Conservation (phyloP, 2,329 filamentous ascomycete species). For the Teratosphaeria nubilosa region DNA sequence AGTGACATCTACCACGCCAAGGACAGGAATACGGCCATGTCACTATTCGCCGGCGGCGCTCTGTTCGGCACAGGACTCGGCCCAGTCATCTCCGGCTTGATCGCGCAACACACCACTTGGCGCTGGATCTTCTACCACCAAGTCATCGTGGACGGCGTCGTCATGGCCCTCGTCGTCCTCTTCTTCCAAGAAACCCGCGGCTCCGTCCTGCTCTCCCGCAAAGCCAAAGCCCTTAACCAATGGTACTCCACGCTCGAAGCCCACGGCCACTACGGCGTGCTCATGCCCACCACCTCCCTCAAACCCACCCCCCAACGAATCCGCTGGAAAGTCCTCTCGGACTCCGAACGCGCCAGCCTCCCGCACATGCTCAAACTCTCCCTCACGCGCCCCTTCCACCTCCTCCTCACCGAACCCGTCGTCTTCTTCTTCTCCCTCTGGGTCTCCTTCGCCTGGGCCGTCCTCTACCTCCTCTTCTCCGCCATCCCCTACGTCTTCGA, state of each 20-base stretch:
- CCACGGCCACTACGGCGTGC: slow-evolving; percentile 49
- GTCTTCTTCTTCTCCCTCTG: slow-evolving; percentile 83
- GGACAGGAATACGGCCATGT: slow-evolving; percentile 81
- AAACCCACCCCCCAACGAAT: slow-evolving; percentile 29
- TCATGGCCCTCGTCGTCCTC: slow-evolving; percentile 55
- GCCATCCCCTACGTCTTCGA: slow-evolving; percentile 70
- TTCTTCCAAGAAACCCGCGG: slow-evolving; percentile 77
- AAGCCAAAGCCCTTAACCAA: slow-evolving; percentile 61
- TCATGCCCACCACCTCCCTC: slow-evolving; percentile 30
- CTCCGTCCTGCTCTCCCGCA: slow-evolving; percentile 66
- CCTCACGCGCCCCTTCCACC: slow-evolving; percentile 65
- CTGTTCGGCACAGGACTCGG: slow-evolving; percentile 72
- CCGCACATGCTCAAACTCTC: slow-evolving; percentile 62
- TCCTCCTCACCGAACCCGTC: slow-evolving; percentile 65
- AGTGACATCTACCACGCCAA: slow-evolving; percentile 73
- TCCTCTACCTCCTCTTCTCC: slow-evolving; percentile 76
- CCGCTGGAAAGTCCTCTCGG: slow-evolving; percentile 69
- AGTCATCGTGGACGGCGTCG: slow-evolving; percentile 54
- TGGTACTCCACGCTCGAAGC: slow-evolving; percentile 70
- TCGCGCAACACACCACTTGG: slow-evolving; percentile 60
- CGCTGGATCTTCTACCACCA: slow-evolving; percentile 88
- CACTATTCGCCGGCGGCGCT: slow-evolving; percentile 70
- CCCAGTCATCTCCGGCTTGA: slow-evolving; percentile 59
- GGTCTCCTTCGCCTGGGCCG: slow-evolving; percentile 82
- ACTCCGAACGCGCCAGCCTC: slow-evolving; percentile 64